Conservation (phyloP, 2,329 filamentous ascomycete genomes). For the Coniella lustricola region DNA sequence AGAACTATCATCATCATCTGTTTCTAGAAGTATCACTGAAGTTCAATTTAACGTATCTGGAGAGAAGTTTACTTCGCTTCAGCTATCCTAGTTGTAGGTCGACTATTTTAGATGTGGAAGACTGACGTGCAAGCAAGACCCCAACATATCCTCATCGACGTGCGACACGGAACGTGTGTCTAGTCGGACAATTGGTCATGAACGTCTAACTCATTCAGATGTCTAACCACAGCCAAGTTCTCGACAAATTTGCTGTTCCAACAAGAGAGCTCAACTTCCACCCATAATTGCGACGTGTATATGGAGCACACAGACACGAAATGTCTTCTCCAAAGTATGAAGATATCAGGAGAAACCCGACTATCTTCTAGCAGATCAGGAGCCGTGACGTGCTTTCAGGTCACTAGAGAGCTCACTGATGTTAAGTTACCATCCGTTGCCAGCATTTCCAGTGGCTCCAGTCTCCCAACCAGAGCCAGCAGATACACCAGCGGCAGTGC, state of each 20-base stretch:
- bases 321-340: neutral
- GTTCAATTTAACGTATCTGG: no score
- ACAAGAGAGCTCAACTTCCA: neutral
- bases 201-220: neutral
- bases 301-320: neutral
- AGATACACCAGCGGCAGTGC: neutral
- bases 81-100: conserved; percentile 5
- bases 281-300: neutral
- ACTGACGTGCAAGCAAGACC: conserved; percentile 8
- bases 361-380: no score
- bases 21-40: no score
- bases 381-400: no score
- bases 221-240: conserved; percentile 6
- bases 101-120: conserved; percentile 7
- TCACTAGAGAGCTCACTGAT: no score
- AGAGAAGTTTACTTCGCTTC: no score
- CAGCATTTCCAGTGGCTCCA: neutral
- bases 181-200: conserved; percentile 5
- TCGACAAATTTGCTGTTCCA: conserved; percentile 5
- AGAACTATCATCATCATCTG: no score
- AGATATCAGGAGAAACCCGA: neutral
- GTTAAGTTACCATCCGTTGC: neutral
- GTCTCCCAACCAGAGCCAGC: neutral
- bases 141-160: conserved; percentile 1
- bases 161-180: conserved; percentile 1